Evolutionary conservation across 805 yeast species (phyloP), one percentile per base, ranked within the genome.

Genomic region (Ogataea corticis): DNA sequence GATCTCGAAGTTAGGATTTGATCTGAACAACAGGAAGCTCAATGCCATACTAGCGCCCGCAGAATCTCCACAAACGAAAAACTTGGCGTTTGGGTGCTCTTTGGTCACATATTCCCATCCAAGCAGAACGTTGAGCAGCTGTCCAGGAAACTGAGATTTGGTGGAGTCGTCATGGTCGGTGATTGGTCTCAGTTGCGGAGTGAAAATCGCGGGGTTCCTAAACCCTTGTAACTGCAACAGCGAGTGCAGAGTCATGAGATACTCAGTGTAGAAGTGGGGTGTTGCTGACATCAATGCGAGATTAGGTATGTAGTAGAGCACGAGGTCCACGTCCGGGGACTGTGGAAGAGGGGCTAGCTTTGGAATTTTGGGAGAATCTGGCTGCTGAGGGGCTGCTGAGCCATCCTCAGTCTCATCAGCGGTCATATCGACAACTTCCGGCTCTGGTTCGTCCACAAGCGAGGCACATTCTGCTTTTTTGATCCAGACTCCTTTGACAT

Each of bases 171-270:
- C 30, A 10, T 7, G 16, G 19, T 37, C 40, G 46, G 16, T 9
- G 3, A 42, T 14, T 10, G 62, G 57, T 23, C 32, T 40, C 32
- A 65, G 38, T 19, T 72, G 67, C 16, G 70, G 59, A 7, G 75
- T 63, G 33, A 71, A 71, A 3, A 73, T 61, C 3, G 67, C 71
- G 1, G 83, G 83, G 49, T 71, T 75, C 18, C 57, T 46, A 51
- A 78, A 77, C 1, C 83, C 83, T 51, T 75, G 78, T 41, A 71
- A 61, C 21, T 70, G 64, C 28, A 79, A 61, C 15, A 72, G 59
- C 2, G 70, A 66, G 19, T 71, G 65, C 36, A 75, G 51, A 3
- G 73, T 61, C 34, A 69, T 62, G 31, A 77, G 46, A 51, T 66
- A 78, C 54, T 78, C 83, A 11, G 67, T 44, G 48, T 75, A 76